Evolutionary conservation across 2,329 filamentous ascomycete species (phyloP), one percentile per base, ranked within the genome.

Genomic region (Aspergillus clavatus): DNA sequence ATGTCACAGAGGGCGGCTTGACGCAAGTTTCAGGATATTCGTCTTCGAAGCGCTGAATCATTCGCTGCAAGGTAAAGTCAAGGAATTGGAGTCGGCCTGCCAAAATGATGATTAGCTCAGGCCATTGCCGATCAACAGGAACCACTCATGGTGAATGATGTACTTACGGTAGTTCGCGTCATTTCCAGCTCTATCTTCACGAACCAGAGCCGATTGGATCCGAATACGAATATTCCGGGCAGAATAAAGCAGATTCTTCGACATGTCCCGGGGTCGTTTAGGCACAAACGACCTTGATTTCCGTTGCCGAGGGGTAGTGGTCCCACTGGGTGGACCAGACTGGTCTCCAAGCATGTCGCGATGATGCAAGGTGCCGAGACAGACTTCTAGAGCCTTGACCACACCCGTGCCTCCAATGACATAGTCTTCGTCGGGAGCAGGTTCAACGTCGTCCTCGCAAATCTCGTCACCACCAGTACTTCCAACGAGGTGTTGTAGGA

Each of bases 331-430:
- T n/a, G 72, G 62, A 42, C 64, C 58, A 52, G 69, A 72, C 14
- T 60, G 54, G 37, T 71, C 70, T 5, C 63, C 66, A 10, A 57
- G 54, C 40, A 57, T 42, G 41, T 61, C 57, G 27, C 49, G 80
- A 42, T 83, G 78, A 43, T 80, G 79, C 48, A 87, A 82, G 62
- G 95, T 94, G 56, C 89, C 84, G 40, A 98, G 74, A 59, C 90
- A 95, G 58, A 94, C 94, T 43, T 88, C 84, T 37, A 98, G 75
- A 4, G 93, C 93, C 70, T 95, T 96, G 39, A 95, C 91, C 1
- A 98, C 89, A 21, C 91, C 93, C 0, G 89, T 95, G 12, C 91
- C 91, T 16, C 91, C 90, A 58, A 97, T 93, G 36, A 97, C 89
- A 67, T 97, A 97, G 65, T 96, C 89, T 47, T 95, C 86, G 54